These are phyloP conservation scores for Diaporthe sp. DNA, from an alignment of 2,329 filamentous ascomycete genomes.

Conservation along the genomic window DNA sequence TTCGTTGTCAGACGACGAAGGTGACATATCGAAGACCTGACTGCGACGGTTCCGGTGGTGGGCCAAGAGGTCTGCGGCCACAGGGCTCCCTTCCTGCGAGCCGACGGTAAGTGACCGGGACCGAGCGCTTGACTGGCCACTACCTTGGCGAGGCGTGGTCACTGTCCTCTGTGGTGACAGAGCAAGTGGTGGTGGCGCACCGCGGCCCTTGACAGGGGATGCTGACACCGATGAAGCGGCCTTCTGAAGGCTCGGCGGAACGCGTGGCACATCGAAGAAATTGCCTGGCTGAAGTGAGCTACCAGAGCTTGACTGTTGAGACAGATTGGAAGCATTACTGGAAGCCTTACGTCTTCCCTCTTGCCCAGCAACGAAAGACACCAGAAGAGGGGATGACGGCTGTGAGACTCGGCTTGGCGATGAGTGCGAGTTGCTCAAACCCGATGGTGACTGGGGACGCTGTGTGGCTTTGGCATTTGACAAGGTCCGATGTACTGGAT, in stretches of 20 bases:
- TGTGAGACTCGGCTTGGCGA: constrained; percentile 87
- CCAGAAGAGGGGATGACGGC: constrained; percentile 90
- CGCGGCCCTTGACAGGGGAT: constrained; percentile 71
- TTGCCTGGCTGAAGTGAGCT: constrained; percentile 77
- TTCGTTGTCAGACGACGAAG: constrained; percentile 97
- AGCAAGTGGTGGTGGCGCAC: constrained; percentile 63
- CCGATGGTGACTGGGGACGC: constrained; percentile 88
- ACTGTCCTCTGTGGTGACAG: constrained; percentile 75
- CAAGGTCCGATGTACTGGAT: constrained; percentile 83
- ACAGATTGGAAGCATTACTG: constrained; percentile 86
- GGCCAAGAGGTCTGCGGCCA: constrained; percentile 75
- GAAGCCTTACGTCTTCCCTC: constrained; percentile 91
- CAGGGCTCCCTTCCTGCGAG: constrained; percentile 89
- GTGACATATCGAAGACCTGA: constrained; percentile 95
- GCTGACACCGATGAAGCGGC: constrained; percentile 67
- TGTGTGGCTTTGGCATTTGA: constrained; percentile 85
- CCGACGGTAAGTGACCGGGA: constrained; percentile 93
- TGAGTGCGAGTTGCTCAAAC: constrained; percentile 82
- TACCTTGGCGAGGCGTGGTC: constrained; percentile 72
- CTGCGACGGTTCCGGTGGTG: constrained; percentile 92
- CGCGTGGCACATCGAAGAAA: constrained; percentile 79
- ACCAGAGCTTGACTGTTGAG: constrained; percentile 76
- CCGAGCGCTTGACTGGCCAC: constrained; percentile 75
- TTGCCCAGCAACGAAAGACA: constrained; percentile 92
- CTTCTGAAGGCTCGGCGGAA: constrained; percentile 72